Evolutionary conservation across 2,329 filamentous ascomycete species (phyloP).

Genomic region (Trichoderma cornu-damae): DNA sequence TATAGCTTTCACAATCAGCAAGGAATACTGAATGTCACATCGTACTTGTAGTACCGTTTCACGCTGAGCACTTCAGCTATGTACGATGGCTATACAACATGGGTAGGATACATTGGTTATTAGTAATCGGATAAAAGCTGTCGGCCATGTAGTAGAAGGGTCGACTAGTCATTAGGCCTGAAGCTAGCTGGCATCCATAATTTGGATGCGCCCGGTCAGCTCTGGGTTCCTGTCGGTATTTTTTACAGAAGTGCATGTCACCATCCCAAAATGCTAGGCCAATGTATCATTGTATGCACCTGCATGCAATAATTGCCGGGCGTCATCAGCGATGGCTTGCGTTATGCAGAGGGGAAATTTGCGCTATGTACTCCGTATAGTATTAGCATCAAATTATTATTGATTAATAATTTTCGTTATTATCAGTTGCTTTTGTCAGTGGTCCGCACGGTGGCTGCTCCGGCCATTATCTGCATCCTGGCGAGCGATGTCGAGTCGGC

Average conservation of each 20-base stretch:
- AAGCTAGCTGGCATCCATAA: background rate
- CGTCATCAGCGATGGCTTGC: background rate
- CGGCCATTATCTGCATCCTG: background rate
- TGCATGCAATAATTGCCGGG: background rate
- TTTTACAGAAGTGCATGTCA: background rate
- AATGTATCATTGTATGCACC: background rate
- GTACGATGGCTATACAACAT: too few relatives aligned
- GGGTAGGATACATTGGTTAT: too few relatives aligned
- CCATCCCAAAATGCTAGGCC: slow-evolving; percentile 9
- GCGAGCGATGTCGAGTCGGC: background rate
- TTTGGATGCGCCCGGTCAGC: background rate
- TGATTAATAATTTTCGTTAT: background rate
- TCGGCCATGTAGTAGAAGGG: too few relatives aligned
- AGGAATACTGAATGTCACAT: too few relatives aligned
- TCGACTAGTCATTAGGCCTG: too few relatives aligned
- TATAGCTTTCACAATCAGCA: too few relatives aligned
- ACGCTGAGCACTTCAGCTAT: too few relatives aligned
- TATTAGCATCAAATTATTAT: background rate
- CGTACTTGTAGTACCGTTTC: too few relatives aligned
- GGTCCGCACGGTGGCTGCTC: background rate
- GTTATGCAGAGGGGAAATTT: background rate
- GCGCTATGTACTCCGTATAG: background rate
- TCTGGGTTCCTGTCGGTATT: background rate
- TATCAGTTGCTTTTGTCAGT: too few relatives aligned
- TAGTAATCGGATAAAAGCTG: background rate